Base-by-base conservation (phyloP, 2,329 filamentous ascomycete genomes). In the Aspergillus sojae region DNA sequence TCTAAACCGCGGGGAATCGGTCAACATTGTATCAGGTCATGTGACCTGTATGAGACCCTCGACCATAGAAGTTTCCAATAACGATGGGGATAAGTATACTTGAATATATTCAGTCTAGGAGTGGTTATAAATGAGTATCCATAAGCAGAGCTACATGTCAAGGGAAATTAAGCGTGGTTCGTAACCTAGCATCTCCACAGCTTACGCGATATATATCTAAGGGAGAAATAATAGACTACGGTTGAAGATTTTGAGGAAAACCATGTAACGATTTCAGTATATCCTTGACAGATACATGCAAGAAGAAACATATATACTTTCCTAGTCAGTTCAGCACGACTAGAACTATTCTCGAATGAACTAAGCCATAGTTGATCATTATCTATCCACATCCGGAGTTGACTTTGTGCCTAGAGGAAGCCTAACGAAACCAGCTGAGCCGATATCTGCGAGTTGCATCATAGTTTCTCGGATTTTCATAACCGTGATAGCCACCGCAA, bases 401-500 rank as follows among this genome's bases (percentile, higher is more conserved):
- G 30, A 23, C 10, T 34, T 34, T 11, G n/a, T 41, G 32, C 39
- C 23, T 23, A 58, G 57, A n/a, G 45, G 21, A 52, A 54, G 21
- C 56, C 62, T 68, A 65, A 63, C 58, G 56, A 68, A 64, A 7
- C 66, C 66, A 28, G 62, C 64, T n/a, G 56, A 28, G 5, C 72
- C 68, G 10, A 68, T 75, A 41, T 79, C 72, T 46, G 79, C 78
- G 26, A 86, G 74, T 60, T 79, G 73, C 58, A 80, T 66, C 79
- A 85, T 80, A 39, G 81, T 79, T 63, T 84, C 82, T 5, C 85
- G 80, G 59, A 83, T 81, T 70, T 86, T 82, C 65, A 85, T 80
- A 12, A 86, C 77, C 6, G 85, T 75, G 62, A 88, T 85, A 0
- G 86, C 84, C 57, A 88, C 67, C 0, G 85, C 85, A 4, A 88